Percentiles rank a stretch among this genome's conserved stretches.
These are phyloP conservation scores for Letharia lupina DNA, from an alignment of 495 filamentous ascomycete species.

Conservation along the genomic window DNA sequence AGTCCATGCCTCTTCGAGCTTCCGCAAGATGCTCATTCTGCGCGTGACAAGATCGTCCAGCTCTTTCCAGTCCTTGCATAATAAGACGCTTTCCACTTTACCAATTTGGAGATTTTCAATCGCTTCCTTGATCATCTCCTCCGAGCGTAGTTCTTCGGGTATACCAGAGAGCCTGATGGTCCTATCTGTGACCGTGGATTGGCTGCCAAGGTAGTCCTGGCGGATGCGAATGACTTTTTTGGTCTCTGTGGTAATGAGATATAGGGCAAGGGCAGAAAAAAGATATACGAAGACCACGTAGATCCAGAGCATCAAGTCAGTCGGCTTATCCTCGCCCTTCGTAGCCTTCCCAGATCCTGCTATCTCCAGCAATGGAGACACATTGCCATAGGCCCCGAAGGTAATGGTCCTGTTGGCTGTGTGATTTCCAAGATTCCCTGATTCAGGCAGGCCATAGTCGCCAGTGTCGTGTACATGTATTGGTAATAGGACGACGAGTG, in stretches of 20 bases:
- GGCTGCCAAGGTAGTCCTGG: constrained; percentile 85
- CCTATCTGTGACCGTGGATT: constrained; percentile 87
- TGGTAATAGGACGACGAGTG: constrained; percentile 70
- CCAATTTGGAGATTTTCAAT: constrained; percentile 84
- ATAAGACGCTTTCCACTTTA: constrained; percentile 80
- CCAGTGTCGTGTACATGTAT: constrained; percentile 67
- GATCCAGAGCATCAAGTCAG: constrained; percentile 69
- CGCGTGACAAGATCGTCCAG: constrained; percentile 68
- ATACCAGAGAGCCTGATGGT: constrained; percentile 90
- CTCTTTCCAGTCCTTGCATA: constrained; percentile 82
- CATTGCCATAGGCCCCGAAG: not conserved
- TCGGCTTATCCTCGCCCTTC: constrained; percentile 11
- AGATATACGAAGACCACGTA: constrained; percentile 87
- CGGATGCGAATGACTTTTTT: constrained; percentile 71
- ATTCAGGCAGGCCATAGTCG: constrained; percentile 33
- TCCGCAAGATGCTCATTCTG: constrained; percentile 54
- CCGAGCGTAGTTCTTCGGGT: constrained; percentile 66
- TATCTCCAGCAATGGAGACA: not conserved
- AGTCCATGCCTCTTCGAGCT: constrained; percentile 80
- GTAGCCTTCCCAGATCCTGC: not conserved
- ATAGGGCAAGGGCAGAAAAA: constrained; percentile 75
- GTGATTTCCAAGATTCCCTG: constrained; percentile 21
- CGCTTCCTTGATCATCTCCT: constrained; percentile 76
- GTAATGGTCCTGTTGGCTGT: constrained; percentile 21
- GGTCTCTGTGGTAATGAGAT: constrained; percentile 73